Conservation (phyloP, 2,329 filamentous ascomycete species). For the Chalara sp. region DNA sequence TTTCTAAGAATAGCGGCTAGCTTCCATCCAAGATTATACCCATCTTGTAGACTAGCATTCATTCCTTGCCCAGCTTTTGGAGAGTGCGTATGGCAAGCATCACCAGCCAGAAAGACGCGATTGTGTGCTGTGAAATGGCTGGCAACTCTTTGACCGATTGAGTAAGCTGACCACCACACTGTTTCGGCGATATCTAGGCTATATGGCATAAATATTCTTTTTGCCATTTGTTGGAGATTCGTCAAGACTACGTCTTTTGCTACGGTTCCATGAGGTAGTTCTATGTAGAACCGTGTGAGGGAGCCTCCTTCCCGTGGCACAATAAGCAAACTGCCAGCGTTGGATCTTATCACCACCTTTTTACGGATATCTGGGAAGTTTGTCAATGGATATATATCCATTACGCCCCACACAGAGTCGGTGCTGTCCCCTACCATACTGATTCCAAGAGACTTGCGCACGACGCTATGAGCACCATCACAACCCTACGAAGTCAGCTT, state of each 20-base stretch:
- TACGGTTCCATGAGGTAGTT: conserved; percentile 43
- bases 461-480: conserved; percentile 43
- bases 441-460: conserved; percentile 35
- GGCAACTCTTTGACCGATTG: conserved; percentile 52
- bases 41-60: conserved; percentile 51
- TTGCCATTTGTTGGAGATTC: conserved; percentile 45
- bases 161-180: conserved; percentile 51
- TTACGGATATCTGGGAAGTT: conserved; percentile 57
- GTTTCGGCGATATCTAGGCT: conserved; percentile 15
- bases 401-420: conserved; percentile 52
- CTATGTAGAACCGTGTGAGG: conserved; percentile 50
- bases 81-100: conserved; percentile 53
- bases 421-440: conserved; percentile 52
- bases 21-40: conserved; percentile 57
- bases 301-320: conserved; percentile 58
- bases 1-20: conserved; percentile 42
- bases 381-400: conserved; percentile 49
- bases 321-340: conserved; percentile 48
- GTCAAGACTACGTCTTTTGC: conserved; percentile 47
- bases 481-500: conserved; percentile 43
- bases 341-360: conserved; percentile 46
- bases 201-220: conserved; percentile 23
- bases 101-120: conserved; percentile 47
- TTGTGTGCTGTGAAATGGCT: conserved; percentile 48
- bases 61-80: conserved; percentile 58